phyloP scores from a whole-genome alignment of 2,329 filamentous ascomycete genomes.

The Colletotrichum costaricense region DNA sequence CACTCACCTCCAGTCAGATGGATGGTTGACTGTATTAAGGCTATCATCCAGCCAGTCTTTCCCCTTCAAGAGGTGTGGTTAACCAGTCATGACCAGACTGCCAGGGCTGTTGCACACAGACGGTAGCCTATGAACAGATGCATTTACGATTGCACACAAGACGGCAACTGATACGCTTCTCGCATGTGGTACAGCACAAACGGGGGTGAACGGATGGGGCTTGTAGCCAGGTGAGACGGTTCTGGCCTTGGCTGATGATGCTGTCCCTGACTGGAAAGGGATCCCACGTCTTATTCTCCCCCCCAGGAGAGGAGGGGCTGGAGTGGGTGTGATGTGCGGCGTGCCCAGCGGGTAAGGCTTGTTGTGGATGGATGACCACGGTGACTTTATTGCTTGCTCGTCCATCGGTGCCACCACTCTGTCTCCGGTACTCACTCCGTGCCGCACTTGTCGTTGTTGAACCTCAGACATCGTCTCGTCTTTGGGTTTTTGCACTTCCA shows the following conservation, averaged over 20 bases:
- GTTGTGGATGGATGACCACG: background rate
- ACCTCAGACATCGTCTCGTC: conserved; percentile 25
- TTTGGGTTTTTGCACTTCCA: background rate
- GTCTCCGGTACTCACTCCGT: background rate
- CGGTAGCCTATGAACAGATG: background rate
- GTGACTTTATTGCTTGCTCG: background rate
- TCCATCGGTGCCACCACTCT: background rate
- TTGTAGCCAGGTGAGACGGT: conserved; percentile 31
- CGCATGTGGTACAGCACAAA: conserved; percentile 12
- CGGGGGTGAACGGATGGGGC: conserved; percentile 12
- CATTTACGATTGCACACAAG: too few species aligned
- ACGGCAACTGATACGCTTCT: background rate
- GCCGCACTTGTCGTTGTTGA: background rate
- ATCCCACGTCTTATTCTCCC: conserved; percentile 5
- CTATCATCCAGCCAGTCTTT: conserved; percentile 1
- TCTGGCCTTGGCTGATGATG: conserved; percentile 32
- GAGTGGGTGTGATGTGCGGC: background rate
- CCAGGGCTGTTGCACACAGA: background rate
- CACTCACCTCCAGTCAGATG: background rate
- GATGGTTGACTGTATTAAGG: background rate
- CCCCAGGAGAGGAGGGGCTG: background rate
- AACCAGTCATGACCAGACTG: background rate
- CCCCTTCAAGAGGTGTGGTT: conserved; percentile 18
- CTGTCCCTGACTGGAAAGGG: background rate
- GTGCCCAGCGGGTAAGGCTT: background rate